Percentiles rank a stretch among this genome's conserved stretches.
phyloP scores from a whole-genome alignment of 495 filamentous ascomycete genomes.

The Tirmania nivea region DNA sequence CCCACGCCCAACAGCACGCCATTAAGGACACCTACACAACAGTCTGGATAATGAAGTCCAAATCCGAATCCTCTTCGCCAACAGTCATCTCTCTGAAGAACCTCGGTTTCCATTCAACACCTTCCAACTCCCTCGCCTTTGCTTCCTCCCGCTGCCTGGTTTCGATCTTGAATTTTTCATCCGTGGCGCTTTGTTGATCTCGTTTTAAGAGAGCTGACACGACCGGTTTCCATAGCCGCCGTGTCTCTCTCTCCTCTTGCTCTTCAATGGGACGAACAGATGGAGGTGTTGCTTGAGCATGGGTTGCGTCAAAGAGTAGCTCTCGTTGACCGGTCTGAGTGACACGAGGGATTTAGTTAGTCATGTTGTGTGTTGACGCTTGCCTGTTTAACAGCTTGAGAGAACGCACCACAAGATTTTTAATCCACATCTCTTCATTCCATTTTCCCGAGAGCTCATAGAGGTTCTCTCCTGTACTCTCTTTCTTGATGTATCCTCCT shows the following conservation, averaged over 20 bases:
- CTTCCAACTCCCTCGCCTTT: conserved; percentile 54
- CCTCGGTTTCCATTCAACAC: conserved; percentile 70
- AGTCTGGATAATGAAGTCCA: conserved; percentile 91
- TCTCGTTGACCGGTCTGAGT: conserved; percentile 65
- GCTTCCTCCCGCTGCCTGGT: conserved; percentile 79
- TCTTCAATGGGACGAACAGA: conserved; percentile 57
- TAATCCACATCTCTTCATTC: conserved; percentile 85
- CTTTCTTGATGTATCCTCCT: conserved; percentile 77
- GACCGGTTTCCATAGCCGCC: conserved; percentile 63
- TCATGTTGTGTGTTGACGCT: not conserved
- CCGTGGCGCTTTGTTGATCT: conserved; percentile 77
- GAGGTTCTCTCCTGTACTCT: conserved; percentile 59
- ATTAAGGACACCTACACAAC: conserved; percentile 39
- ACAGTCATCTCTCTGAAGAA: conserved; percentile 54
- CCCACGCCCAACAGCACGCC: not conserved
- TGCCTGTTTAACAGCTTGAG: not conserved
- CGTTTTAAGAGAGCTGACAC: conserved; percentile 55
- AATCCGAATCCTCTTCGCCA: conserved; percentile 63
- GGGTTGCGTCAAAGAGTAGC: conserved; percentile 66
- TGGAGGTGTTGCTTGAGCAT: conserved; percentile 53
- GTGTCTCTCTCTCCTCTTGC: conserved; percentile 78
- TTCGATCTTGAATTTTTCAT: conserved; percentile 88
- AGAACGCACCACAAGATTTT: conserved; percentile 47
- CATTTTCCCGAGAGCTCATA: conserved; percentile 84
- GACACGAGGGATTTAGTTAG: conserved; percentile 3